Conservation (phyloP, 2,329 filamentous ascomycete genomes). For the Apiospora marii region DNA sequence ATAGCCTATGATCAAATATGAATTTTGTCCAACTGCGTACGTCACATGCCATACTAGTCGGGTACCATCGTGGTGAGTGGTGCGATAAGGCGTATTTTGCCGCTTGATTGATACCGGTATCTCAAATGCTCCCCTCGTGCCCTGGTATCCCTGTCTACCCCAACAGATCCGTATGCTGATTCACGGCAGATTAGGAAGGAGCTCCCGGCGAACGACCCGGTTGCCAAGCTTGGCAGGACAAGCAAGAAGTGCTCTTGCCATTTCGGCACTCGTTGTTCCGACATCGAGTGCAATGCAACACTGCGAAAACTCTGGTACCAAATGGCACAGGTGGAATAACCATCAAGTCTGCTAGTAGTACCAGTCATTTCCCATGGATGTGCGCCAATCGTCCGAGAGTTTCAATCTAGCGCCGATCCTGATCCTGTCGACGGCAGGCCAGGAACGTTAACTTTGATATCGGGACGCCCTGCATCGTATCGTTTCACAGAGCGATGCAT, state of each 20-base stretch:
- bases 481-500: too few species aligned
- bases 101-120: slow-evolving; percentile 31
- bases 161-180: background rate
- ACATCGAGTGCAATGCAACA: background rate
- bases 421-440: too few species aligned
- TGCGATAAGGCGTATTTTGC: slow-evolving; percentile 28
- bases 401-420: too few species aligned
- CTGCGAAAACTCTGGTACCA: background rate
- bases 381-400: too few species aligned
- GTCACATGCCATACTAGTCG: background rate
- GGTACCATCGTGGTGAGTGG: slow-evolving; percentile 19
- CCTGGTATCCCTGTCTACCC: slow-evolving; percentile 4
- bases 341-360: too few species aligned
- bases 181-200: slow-evolving; percentile 11
- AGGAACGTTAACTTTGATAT: too few species aligned
- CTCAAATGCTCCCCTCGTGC: background rate
- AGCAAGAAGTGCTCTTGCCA: background rate
- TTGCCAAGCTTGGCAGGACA: background rate
- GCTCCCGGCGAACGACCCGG: background rate
- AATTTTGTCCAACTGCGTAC: background rate
- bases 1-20: background rate
- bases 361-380: too few species aligned
- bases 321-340: background rate
- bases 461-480: too few species aligned
- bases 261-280: background rate